Percentiles rank a stretch among this genome's conserved stretches.
phyloP scores from a whole-genome alignment of 192 early-diverging fungal genomes.

The Endogone sp. region DNA sequence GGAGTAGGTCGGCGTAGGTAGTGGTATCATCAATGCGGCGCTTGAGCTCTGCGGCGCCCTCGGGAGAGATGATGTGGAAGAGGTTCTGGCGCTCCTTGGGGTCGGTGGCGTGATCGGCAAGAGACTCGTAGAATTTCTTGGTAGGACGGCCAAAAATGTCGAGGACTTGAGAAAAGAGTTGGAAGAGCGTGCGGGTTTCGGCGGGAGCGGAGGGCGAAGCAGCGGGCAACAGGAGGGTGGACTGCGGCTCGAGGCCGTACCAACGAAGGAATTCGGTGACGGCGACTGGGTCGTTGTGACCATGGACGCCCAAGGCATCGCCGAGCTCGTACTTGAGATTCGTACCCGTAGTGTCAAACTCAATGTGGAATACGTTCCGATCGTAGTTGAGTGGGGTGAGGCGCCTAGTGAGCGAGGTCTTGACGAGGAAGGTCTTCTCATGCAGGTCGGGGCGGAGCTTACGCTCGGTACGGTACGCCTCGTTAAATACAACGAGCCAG shows the following conservation, averaged over 20 bases:
- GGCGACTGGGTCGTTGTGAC: slow-evolving; percentile 74
- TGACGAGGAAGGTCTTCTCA: slow-evolving; percentile 58
- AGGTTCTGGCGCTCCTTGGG: slow-evolving; percentile 63
- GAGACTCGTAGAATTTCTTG: slow-evolving; percentile 87
- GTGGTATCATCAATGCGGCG: slow-evolving; percentile 75
- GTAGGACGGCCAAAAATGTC: slow-evolving; percentile 94
- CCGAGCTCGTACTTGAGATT: slow-evolving; percentile 88
- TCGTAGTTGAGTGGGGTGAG: slow-evolving; percentile 87
- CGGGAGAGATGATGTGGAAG: slow-evolving; percentile 58
- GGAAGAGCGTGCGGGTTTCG: slow-evolving; percentile 72
- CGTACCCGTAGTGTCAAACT: slow-evolving; percentile 81
- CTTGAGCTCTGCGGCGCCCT: slow-evolving; percentile 78
- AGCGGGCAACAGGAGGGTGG: slow-evolving; percentile 54
- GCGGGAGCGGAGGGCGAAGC: slow-evolving; percentile 47
- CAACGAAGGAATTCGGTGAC: slow-evolving; percentile 69
- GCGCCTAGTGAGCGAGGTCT: slow-evolving; percentile 70
- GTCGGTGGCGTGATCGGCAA: slow-evolving; percentile 71
- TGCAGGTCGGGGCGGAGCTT: slow-evolving; percentile 56
- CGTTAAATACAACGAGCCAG: slow-evolving; percentile 66
- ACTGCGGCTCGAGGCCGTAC: slow-evolving; percentile 67
- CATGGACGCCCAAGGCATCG: slow-evolving; percentile 91
- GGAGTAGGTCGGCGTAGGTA: slow-evolving; percentile 84
- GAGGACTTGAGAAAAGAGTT: slow-evolving; percentile 77
- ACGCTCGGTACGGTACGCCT: slow-evolving; percentile 52
- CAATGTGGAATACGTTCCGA: slow-evolving; percentile 95